Base-by-base conservation (phyloP, 805 yeast species). In the Metschnikowia gelsemii region DNA sequence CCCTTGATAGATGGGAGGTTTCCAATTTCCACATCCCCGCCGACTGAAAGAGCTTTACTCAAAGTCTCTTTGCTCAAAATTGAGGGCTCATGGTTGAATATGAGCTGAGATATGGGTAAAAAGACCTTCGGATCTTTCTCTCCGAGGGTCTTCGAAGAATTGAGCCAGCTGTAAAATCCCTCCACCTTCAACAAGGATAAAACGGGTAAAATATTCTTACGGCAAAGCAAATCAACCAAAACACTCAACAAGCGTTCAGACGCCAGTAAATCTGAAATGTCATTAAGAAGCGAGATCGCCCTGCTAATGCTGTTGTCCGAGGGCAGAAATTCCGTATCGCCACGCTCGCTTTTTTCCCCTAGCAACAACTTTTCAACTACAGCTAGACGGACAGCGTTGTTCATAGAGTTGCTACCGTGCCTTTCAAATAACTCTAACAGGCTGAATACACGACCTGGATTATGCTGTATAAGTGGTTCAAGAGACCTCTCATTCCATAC, bases 371-470 rank as follows among this genome's bases (percentile, higher is more conserved):
- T 74, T 12, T 58, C 49, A 14, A 73, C 39, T 3, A 72, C 59
- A 3, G 55, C 46, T 1, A 44, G 31, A 11, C 66, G 45, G 8
- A 58, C 39, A 3, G 64, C 54, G 0, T 50, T 57, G 32, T 64
- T 56, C 3, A 47, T 49, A 4, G 41, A 45, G 2, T 38, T 36
- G 6, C 46, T 28, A 2, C 51, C 42, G 30, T 59, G 64, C 33
- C 63, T 63, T 8, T 58, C 48, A 39, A 69, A 70, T 8, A 78
- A 50, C 38, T 77, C 80, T 70, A 74, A 68, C 13, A 79, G 68
- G n/a, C 66, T 58, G 36, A 61, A 60, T 1, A 72, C 81, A 42
- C 84, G 61, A 9, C 82, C 82, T 2, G 82, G 80, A 47, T 79
- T 79, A 29, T 62, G 46, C 23, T 55, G 14, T 9, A 52, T 41